These are phyloP conservation scores for Terana coerulea DNA, from an alignment of 768 basidiomycete genomes.

Conservation along the genomic window DNA sequence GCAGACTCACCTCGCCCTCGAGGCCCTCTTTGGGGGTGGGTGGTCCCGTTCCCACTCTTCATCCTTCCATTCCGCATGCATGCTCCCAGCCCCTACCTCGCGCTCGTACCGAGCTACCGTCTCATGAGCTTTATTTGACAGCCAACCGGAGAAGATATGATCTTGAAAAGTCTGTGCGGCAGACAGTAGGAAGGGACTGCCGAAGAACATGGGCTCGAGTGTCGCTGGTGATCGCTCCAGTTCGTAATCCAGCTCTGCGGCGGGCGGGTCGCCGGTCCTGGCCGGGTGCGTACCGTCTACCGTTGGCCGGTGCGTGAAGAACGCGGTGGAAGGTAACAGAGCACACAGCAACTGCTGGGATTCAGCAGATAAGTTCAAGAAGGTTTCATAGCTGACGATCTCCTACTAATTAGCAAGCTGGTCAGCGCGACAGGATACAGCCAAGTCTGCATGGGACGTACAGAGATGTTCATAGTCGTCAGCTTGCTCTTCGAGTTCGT, in stretches of 20 bases:
- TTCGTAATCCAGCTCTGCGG: background rate
- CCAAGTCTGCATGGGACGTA: constrained; percentile 19
- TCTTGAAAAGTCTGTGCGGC: constrained; percentile 58
- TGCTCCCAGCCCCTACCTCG: constrained; percentile 38
- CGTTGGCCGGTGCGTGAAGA: constrained; percentile 16
- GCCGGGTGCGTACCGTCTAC: constrained; percentile 25
- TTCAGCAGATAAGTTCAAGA: constrained; percentile 24
- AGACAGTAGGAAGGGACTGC: constrained; percentile 49
- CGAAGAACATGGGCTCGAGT: constrained; percentile 41
- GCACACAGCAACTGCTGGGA: constrained; percentile 21
- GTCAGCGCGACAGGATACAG: background rate
- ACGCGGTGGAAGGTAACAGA: constrained; percentile 27
- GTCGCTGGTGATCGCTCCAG: constrained; percentile 10
- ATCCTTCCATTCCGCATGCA: constrained; percentile 62
- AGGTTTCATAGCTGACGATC: constrained; percentile 20
- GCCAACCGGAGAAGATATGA: constrained; percentile 51
- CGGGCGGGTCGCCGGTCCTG: background rate
- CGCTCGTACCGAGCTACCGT: constrained; percentile 40
- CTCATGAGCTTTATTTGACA: constrained; percentile 39
- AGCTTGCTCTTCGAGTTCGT: constrained; percentile 46
- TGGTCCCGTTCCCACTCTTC: constrained; percentile 54
- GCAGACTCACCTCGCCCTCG: background rate
- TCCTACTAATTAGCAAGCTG: constrained; percentile 9
- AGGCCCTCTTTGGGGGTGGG: constrained; percentile 7
- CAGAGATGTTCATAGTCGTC: constrained; percentile 46